Evolutionary conservation across 352 stramenopile species (phyloP), one percentile per base, ranked within the genome.

Genomic region (Phytophthora meadii): DNA sequence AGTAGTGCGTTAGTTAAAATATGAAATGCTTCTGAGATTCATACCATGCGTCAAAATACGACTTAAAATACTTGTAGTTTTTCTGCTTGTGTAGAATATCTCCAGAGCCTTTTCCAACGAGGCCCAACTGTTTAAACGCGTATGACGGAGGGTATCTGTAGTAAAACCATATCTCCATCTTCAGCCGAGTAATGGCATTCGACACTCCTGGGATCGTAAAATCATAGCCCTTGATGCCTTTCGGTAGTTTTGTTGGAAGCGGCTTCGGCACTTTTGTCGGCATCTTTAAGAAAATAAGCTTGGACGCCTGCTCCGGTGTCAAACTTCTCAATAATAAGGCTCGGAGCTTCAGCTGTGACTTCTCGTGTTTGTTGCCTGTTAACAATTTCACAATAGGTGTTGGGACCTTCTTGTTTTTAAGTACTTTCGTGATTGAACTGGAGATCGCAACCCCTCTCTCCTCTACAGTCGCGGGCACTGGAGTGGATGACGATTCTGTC

Each of bases 61-160:
- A 24, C 11, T 55, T 42, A 47, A 56, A 63, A 3, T 63, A 63
- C 34, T 63, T 63, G 32, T 63, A 63, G 46, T 63, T 63, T 9
- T 36, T 24, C 3, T 63, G 34, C 4, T n/a, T 27, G 28, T 42
- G 45, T 4, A 65, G 30, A 15, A 19, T 5, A 4, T 37, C 19
- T 0, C 27, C 56, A 2, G 46, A 45, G 2, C 27, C 47, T 58
- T 58, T 65, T 30, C 56, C 47, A 12, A 45, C 34, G 25, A 65
- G 56, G 1, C 56, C 56, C 17, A 65, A 15, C 37, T 65, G 27
- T 40, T 36, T 50, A 41, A 65, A 65, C 4, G 15, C 56, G 27
- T 36, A 51, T 0, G 37, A 30, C 11, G 56, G 56, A 39, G 56
- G 47, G 15, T 36, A 5, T 22, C 47, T 44, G 39, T 65, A 65